Base-by-base conservation (phyloP, 176 grass and related monocot genomes). In the Eragrostis nindensis region DNA sequence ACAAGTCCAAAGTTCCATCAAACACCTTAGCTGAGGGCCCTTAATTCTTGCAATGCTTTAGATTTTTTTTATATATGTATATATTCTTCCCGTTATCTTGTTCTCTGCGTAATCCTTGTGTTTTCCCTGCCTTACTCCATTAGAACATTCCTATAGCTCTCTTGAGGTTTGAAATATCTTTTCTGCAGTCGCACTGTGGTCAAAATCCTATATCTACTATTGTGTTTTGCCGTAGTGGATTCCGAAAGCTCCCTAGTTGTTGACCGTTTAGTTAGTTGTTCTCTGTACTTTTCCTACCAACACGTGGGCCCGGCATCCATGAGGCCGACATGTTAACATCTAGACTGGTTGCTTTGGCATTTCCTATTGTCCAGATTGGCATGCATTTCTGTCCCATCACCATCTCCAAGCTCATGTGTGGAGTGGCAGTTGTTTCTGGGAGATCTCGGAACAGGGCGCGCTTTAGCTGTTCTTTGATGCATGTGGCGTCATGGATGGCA, bases 251-350 rank as follows among this genome's bases (percentile, higher is more conserved):
- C 56, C 56, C 61, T 2, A 32, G 29, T 65, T 65, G 76, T 76
- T 70, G 82, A 85, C 87, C 70, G 82, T 75, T 81, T 81, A 65
- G 76, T 89, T 85, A 26, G 82, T 89, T 89, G 82, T n/a, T 76
- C 15, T 26, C 49, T 55, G 17, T 75, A 50, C 68, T 57, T 48
- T 66, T 66, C 12, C 11, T 9, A 24, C 14, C 57, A 27, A 32
- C 49, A 72, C 26, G 66, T 89, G 87, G 82, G 66, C 77, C 77
- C 59, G 55, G 77, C 42, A 5, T 44, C 69, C 87, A 85, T 40
- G 71, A 85, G 82, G 87, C 83, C 83, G 78, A 89, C 82, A 82
- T 56, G 82, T 57, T 70, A 70, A 30, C 77, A 61, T 72, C 24
- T 29, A 66, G 67, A 62, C 49, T 22, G 60, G 44, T 62, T 68